These are phyloP conservation scores for Eremothecium cymbalariae DNA, from an alignment of 1,139 yeast species.

Conservation along the genomic window DNA sequence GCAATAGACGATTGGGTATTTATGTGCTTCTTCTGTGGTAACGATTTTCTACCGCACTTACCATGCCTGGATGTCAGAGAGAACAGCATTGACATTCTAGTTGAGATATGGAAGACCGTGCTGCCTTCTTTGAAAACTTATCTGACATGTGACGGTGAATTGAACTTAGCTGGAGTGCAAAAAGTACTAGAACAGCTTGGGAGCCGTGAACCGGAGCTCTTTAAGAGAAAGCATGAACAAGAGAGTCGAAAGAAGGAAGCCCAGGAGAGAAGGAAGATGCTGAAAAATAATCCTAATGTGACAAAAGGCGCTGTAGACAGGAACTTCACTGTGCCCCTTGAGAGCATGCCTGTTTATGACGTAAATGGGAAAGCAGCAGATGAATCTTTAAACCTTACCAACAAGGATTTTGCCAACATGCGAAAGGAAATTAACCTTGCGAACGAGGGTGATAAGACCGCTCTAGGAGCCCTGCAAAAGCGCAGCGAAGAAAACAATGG, in stretches of 20 bases:
- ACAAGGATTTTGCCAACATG: conserved; percentile 64
- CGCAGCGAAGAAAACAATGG: conserved; percentile 27
- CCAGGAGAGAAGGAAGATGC: conserved; percentile 49
- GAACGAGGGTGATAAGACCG: conserved; percentile 62
- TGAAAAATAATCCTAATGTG: conserved; percentile 37
- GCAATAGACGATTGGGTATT: conserved; percentile 99
- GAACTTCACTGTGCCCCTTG: conserved; percentile 65
- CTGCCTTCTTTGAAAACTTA: conserved; percentile 64
- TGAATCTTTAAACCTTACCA: conserved; percentile 63
- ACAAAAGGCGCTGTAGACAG: conserved; percentile 58
- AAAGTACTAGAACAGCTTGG: conserved; percentile 58
- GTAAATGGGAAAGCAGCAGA: conserved; percentile 50
- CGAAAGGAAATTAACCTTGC: conserved; percentile 65
- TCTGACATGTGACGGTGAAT: conserved; percentile 81
- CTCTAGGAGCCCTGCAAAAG: conserved; percentile 56
- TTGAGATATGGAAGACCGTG: conserved; percentile 72
- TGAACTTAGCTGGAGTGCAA: conserved; percentile 72
- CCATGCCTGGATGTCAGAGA: conserved; percentile 94
- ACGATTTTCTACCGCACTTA: conserved; percentile 94
- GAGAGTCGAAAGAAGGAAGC: conserved; percentile 61
- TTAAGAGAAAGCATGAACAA: conserved; percentile 56
- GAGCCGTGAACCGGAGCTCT: conserved; percentile 70
- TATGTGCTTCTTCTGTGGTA: conserved; percentile 97
- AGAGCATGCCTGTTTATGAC: conserved; percentile 69
- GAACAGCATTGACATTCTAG: conserved; percentile 77